Conservation (phyloP, 345 rosid genomes). For the Brassica napus region DNA sequence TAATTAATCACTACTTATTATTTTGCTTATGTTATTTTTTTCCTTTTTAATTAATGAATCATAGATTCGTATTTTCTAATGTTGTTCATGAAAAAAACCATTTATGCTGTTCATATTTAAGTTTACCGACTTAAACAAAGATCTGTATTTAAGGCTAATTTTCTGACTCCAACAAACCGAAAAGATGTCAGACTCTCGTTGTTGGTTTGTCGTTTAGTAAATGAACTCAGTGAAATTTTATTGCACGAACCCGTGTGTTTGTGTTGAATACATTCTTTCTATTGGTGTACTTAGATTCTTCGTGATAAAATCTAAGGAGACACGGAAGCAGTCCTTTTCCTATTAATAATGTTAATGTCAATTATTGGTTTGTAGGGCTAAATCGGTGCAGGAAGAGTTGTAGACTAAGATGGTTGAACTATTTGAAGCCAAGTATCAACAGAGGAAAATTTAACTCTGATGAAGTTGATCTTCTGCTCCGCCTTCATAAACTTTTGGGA, state of each 20-base stretch:
- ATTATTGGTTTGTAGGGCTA: conserved; percentile 44
- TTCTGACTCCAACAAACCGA: background rate
- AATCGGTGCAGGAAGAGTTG: conserved; percentile 71
- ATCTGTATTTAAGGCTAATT: no score
- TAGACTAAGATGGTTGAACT: conserved; percentile 65
- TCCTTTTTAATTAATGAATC: background rate
- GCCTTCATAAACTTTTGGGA: conserved; percentile 62
- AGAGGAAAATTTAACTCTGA: conserved; percentile 52
- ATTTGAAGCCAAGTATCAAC: conserved; percentile 56
- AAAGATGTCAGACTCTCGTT: background rate
- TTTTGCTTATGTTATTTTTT: background rate
- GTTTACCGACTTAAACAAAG: background rate
- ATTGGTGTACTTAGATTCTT: conserved; percentile 32
- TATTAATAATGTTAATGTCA: background rate
- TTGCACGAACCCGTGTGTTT: background rate
- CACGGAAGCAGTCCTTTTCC: background rate
- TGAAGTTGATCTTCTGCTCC: conserved; percentile 63
- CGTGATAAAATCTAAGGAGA: conserved; percentile 10
- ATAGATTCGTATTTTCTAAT: background rate
- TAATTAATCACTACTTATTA: background rate
- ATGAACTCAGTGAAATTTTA: background rate
- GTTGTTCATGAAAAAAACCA: background rate
- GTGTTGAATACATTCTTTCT: background rate
- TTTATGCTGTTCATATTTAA: background rate
- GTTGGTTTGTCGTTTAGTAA: conserved; percentile 13